Base-by-base conservation (phyloP, 192 early-diverging fungal species). In the Paraglomus occultum region DNA sequence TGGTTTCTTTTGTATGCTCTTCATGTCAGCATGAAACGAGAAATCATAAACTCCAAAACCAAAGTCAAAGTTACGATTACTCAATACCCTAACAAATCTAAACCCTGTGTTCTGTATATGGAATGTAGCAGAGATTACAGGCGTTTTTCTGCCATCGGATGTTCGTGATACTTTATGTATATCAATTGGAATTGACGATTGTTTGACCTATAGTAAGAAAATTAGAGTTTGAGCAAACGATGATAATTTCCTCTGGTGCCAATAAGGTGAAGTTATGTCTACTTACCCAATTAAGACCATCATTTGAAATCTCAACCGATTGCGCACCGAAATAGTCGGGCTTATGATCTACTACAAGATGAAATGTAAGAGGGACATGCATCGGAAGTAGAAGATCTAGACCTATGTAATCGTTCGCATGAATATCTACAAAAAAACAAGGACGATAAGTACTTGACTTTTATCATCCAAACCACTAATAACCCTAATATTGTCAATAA, bases 371-470 rank as follows among this genome's bases (percentile, higher is more conserved):
- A 7, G 65, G 65, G 5, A 67, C 22, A 18, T 40, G 65, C 39
- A 86, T 78, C 12, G 73, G 70, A 31, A 83, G 68, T 43, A 86
- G 48, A 71, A 86, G 71, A 73, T 86, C 84, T 45, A 86, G 53
- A 17, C 84, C 82, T 75, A 86, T 81, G 57, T 82, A 86, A 49
- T 86, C 84, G 9, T 76, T 81, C 38, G 62, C 58, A 6, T 54
- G 68, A 48, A 84, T 84, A 22, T 75, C 79, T 75, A 67, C 57
- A 12, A 58, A 66, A 18, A 73, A 70, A 43, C 45, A 38, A 48
- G n/a, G 15, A 44, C 55, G 47, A n/a, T 51, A 70, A 62, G 23
- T 60, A 60, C 42, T 31, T 31, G 38, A 6, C 22, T 0, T 0
- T 11, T 55, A 14, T 31, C 10, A 31, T 17, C 38, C 53, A 17